Conservation (phyloP, 768 basidiomycete species). For the Albatrellus ellisii region DNA sequence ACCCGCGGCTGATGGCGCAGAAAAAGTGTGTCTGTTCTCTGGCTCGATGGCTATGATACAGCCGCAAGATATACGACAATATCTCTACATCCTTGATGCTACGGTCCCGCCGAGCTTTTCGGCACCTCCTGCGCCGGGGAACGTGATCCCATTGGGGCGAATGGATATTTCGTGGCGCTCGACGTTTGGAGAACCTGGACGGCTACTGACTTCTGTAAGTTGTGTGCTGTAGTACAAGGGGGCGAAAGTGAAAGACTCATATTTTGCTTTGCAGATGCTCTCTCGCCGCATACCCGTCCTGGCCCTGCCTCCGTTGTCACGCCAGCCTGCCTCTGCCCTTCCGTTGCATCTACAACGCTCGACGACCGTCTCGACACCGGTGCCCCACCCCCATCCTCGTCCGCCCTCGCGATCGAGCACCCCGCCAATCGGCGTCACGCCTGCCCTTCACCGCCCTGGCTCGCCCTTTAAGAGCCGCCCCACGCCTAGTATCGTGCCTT, state of each 20-base stretch:
- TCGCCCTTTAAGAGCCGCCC: slow-evolving; percentile 28
- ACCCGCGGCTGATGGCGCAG: slow-evolving; percentile 11
- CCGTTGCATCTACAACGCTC: slow-evolving; percentile 64
- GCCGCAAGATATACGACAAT: slow-evolving; percentile 78
- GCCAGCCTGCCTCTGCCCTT: slow-evolving; percentile 53
- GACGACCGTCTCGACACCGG: slow-evolving; percentile 27
- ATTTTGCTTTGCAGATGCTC: slow-evolving; percentile 35
- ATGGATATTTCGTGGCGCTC: slow-evolving; percentile 86
- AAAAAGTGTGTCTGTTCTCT: slow-evolving; percentile 34
- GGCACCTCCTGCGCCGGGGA: slow-evolving; percentile 46
- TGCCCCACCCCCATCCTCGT: slow-evolving; percentile 21
- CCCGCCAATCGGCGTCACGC: slow-evolving; percentile 35
- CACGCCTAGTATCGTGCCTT: slow-evolving; percentile 11
- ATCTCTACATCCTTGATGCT: slow-evolving; percentile 71
- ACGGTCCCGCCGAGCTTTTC: slow-evolving; percentile 30
- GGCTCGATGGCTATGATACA: slow-evolving; percentile 61
- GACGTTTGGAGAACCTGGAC: slow-evolving; percentile 73
- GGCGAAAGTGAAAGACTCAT: not conserved
- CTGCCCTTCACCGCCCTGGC: slow-evolving; percentile 28
- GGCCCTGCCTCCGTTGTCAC: slow-evolving; percentile 18
- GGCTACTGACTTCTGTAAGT: slow-evolving; percentile 68
- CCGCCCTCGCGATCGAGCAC: slow-evolving; percentile 39
- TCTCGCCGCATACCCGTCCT: slow-evolving; percentile 64
- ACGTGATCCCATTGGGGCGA: slow-evolving; percentile 67
- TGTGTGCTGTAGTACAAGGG: not conserved